Percentiles rank a stretch among this genome's conserved stretches.
These are phyloP conservation scores for Aspergillus pseudotamarii DNA, from an alignment of 2,329 filamentous ascomycete genomes.

Conservation along the genomic window DNA sequence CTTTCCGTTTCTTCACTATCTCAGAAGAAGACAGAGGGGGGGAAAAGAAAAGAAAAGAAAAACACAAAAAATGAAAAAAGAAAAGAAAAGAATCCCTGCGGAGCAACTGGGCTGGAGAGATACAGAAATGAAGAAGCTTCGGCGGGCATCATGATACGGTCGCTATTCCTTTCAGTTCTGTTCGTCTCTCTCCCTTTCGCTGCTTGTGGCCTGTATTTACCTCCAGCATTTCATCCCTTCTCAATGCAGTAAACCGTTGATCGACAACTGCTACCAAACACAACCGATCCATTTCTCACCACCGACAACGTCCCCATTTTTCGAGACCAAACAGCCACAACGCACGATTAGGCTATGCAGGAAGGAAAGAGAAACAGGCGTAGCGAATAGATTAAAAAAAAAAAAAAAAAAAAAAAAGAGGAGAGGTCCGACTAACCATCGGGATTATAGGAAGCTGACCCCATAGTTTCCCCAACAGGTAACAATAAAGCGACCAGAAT, in stretches of 20 bases:
- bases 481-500: conserved; percentile 24
- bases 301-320: neutral
- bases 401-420: conserved; percentile 21
- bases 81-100: neutral
- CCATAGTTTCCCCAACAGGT: conserved; percentile 32
- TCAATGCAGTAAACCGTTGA: neutral
- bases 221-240: neutral
- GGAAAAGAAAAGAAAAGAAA: too few relatives aligned
- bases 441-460: conserved; percentile 37
- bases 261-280: neutral
- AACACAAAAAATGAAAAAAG: neutral
- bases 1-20: conserved; percentile 4
- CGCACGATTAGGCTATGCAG: neutral
- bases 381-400: conserved; percentile 15
- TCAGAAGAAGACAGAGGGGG: neutral
- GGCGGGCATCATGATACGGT: neutral
- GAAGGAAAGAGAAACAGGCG: conserved; percentile 1
- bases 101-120: neutral
- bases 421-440: conserved; percentile 41
- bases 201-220: neutral
- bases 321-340: neutral
- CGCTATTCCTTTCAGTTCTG: neutral
- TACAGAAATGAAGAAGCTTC: neutral
- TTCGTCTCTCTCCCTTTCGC: conserved; percentile 2
- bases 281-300: neutral